Evolutionary conservation across 2,329 filamentous ascomycete species (phyloP).

Genomic region (Colletotrichum coccodes): DNA sequence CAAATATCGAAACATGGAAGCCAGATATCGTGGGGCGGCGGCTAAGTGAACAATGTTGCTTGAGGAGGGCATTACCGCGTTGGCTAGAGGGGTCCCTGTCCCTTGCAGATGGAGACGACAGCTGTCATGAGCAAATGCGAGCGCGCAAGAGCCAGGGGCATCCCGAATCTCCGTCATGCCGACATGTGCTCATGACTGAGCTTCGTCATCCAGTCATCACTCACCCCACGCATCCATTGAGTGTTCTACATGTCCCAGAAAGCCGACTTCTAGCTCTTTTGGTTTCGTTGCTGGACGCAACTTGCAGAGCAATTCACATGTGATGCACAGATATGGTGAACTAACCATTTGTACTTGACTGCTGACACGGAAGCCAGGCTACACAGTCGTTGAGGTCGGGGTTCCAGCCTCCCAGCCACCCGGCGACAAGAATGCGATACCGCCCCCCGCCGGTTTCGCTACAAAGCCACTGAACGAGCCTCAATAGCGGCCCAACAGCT

Average conservation of each 20-base stretch:
- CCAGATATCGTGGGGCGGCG: neutral
- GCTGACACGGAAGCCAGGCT: neutral
- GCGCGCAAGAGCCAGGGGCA: neutral
- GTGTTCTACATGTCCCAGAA: too few species aligned
- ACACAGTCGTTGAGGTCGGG: neutral
- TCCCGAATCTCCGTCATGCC: neutral
- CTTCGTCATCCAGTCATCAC: neutral
- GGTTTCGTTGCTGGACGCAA: too few species aligned
- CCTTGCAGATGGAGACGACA: slow-evolving; percentile 18
- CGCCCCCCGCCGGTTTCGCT: neutral
- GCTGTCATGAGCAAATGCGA: slow-evolving; percentile 13
- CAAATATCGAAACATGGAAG: slow-evolving; percentile 1
- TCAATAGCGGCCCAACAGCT: slow-evolving; percentile 1
- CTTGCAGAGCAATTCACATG: neutral
- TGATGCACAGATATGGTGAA: neutral
- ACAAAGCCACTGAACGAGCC: neutral
- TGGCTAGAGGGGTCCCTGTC: neutral
- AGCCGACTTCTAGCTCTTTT: too few species aligned
- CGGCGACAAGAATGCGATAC: neutral
- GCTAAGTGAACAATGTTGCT: neutral
- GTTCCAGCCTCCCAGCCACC: slow-evolving; percentile 24
- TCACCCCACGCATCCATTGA: neutral
- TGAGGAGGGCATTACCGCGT: neutral
- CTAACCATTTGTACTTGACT: neutral
- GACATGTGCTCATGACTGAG: slow-evolving; percentile 5